Base-by-base conservation (phyloP, 1,284 basidiomycete genomes). In the Moniliella sp. region DNA sequence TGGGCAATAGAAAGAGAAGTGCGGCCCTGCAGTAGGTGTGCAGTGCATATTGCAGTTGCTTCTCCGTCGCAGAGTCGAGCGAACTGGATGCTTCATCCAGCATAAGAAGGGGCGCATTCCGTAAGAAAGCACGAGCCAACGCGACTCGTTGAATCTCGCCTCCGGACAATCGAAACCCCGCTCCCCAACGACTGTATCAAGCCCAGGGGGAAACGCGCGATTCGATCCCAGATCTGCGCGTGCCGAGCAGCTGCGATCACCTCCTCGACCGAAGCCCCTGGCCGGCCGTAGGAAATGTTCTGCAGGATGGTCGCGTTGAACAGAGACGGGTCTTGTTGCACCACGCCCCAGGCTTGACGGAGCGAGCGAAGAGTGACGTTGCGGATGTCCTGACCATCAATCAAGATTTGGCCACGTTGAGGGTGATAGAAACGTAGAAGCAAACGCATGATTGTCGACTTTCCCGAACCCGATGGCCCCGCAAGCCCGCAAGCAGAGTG, bases 401-500 rank as follows among this genome's bases (percentile, higher is more conserved):
- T 74, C 31, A 52, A 32, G 32, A 63, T 62, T n/a, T 42, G 38
- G 3, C 57, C 56, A 35, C 42, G 35, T 19, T 46, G 48, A 46
- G 82, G 67, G 50, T 88, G 83, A 59, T 88, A 86, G 64, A 91
- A 83, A 28, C 82, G 70, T 59, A 80, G 88, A 10, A 91, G 66
- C 28, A 83, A 67, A 11, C 79, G 74, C 34, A 82, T 62, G 33
- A 84, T 71, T 0, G 81, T 81, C 5, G 75, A 77, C 58, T 82
- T 83, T 25, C 78, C 76, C 9, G 75, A 66, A 3, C 78, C 78
- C 11, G 76, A 75, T 52, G 78, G 47, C 21, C 57, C 54, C 14
- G 56, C 50, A 7, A 59, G 32, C 1, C 47, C 51, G 5, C 45
- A 47, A 15, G 38, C 50, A 33, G 53, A 48, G 28, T 28, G 70